Conservation (phyloP, 257 asterid genomes). For the Orobanche coerulescens region DNA sequence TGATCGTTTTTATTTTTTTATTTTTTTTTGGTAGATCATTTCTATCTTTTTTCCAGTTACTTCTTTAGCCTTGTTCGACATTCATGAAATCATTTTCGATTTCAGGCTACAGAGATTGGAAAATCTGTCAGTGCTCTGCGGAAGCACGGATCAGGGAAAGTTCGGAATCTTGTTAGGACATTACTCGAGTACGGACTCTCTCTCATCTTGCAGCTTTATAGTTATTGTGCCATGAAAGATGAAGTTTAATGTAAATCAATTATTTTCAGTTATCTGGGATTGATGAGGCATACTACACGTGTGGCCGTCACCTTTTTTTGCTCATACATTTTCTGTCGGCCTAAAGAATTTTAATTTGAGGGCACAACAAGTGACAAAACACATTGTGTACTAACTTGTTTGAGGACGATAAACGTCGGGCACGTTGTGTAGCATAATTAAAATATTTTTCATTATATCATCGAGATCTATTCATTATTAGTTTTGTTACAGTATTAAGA, state of each 20-base stretch:
- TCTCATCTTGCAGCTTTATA: slow-evolving; percentile 15
- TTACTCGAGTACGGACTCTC: slow-evolving; percentile 37
- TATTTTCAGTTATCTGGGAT: slow-evolving; percentile 6
- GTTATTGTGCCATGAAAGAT: slow-evolving; percentile 9
- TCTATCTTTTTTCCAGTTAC: background rate
- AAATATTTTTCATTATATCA: too few species aligned
- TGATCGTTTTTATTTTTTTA: slow-evolving; percentile 3
- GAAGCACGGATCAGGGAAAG: slow-evolving; percentile 46
- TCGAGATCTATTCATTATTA: background rate
- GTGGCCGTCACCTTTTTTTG: background rate
- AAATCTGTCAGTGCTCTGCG: slow-evolving; percentile 43
- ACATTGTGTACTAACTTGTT: background rate
- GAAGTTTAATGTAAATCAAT: slow-evolving; percentile 3
- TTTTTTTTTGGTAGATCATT: background rate
- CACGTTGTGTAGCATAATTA: background rate
- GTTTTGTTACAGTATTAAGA: background rate
- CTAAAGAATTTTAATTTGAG: background rate
- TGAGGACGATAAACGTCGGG: background rate
- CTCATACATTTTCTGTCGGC: background rate
- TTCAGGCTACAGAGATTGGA: slow-evolving; percentile 58
- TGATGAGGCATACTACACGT: background rate
- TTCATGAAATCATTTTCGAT: too few species aligned
- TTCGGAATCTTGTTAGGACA: slow-evolving; percentile 34
- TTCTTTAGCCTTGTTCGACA: background rate
- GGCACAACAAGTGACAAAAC: background rate